These are phyloP conservation scores for Neofusicoccum sp. DNA, from an alignment of 2,329 filamentous ascomycete species.

Conservation along the genomic window DNA sequence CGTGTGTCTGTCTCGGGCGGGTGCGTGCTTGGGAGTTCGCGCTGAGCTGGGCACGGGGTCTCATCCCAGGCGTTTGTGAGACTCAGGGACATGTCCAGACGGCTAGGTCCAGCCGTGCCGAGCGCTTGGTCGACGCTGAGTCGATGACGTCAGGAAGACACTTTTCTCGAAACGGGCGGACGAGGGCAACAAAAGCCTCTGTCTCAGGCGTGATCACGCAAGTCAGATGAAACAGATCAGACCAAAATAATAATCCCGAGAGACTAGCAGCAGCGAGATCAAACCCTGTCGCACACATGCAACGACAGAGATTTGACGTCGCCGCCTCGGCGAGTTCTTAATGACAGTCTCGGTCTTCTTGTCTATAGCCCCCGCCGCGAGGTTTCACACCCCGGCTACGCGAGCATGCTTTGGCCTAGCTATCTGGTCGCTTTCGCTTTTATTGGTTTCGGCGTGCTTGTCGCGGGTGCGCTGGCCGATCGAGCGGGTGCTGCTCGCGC, in stretches of 20 bases:
- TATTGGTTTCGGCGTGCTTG: neutral
- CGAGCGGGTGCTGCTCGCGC: neutral
- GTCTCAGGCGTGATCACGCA: constrained; percentile 15
- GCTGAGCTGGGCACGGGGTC: neutral
- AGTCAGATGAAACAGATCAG: constrained; percentile 17
- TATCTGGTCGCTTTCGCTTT: neutral
- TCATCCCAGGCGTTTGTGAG: neutral
- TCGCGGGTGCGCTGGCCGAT: neutral
- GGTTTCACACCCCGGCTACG: neutral
- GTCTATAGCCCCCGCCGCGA: neutral
- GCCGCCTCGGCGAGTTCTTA: neutral
- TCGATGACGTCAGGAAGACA: constrained; percentile 14
- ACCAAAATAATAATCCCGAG: neutral
- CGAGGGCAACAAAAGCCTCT: neutral
- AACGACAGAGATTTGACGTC: constrained; percentile 1
- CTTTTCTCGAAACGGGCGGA: constrained; percentile 1
- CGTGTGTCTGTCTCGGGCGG: neutral
- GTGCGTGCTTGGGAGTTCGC: neutral
- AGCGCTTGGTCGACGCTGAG: neutral
- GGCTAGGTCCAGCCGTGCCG: neutral
- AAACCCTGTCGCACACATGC: constrained; percentile 11
- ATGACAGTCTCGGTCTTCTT: too few relatives aligned
- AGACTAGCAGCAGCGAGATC: neutral
- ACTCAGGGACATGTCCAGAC: neutral
- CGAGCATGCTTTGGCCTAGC: neutral